Conservation (phyloP, 768 basidiomycete species). For the Pisolithus microcarpus region DNA sequence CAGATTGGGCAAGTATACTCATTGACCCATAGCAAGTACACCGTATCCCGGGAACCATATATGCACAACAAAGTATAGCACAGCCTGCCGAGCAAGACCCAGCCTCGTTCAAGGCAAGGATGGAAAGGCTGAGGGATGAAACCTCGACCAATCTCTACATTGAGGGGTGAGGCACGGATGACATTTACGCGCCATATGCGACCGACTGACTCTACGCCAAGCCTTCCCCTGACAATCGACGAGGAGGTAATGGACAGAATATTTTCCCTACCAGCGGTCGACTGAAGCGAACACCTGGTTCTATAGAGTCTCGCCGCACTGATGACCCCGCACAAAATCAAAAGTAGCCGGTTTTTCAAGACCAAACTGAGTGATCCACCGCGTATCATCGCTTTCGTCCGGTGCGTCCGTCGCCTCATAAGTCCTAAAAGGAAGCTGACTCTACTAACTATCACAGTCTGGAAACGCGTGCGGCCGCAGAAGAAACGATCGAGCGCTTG, state of each 20-base stretch:
- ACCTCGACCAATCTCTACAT: conserved; percentile 74
- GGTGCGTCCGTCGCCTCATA: conserved; percentile 34
- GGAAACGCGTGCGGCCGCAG: conserved; percentile 63
- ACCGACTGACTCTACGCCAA: conserved; percentile 16
- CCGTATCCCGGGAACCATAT: conserved; percentile 73
- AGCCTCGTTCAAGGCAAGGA: conserved; percentile 63
- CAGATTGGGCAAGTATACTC: background rate
- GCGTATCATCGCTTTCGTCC: conserved; percentile 74
- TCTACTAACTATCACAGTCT: conserved; percentile 36
- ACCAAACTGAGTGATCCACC: conserved; percentile 71
- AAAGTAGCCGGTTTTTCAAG: conserved; percentile 73
- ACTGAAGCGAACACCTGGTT: background rate
- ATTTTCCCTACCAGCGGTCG: background rate
- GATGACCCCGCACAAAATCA: conserved; percentile 64
- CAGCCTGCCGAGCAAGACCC: conserved; percentile 25
- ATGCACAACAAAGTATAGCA: conserved; percentile 33
- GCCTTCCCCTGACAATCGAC: conserved; percentile 65
- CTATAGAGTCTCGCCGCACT: conserved; percentile 54
- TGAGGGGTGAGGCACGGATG: conserved; percentile 45
- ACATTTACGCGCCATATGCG: background rate
- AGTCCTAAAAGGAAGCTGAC: background rate
- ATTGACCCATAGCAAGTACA: conserved; percentile 47
- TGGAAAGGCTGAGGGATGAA: conserved; percentile 65
- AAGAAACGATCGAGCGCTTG: conserved; percentile 69
- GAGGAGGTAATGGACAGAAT: conserved; percentile 38